Evolutionary conservation across 192 early-diverging fungal genomes (phyloP), one percentile per base, ranked within the genome.

Genomic region (Rhizophagus sp.): DNA sequence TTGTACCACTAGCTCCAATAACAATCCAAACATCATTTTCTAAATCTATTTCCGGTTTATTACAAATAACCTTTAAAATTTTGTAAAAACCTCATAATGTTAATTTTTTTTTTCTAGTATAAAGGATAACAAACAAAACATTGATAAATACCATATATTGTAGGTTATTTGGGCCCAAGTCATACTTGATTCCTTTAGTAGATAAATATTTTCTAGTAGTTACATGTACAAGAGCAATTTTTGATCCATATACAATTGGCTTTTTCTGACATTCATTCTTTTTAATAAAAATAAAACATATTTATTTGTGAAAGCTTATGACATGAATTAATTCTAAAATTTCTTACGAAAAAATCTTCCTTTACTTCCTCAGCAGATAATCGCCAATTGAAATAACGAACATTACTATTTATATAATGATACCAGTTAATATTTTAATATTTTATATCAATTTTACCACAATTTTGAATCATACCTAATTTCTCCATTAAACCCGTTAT

Each of bases 341-440:
- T 12, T 73, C 72, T 73, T 50, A 73, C 73, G 7, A 75, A 22
- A 47, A 33, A 67, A 50, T 78, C 76, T 50, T 67, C 25, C 41
- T 52, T 78, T 47, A 78, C 76, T 50, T 78, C 76, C 30, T 67
- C 64, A 17, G 63, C 47, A 17, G 39, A 78, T 66, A 78, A 78
- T 17, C 76, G 76, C 76, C 76, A 78, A 39, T 78, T 78, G 63
- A 67, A 78, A 67, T 78, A 78, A 30, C 62, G 76, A 78, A 78
- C 63, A 78, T 78, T 78, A 2, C 64, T 78, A 52, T 44, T 64
- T 39, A 22, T 36, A 34, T 67, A 67, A 78, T 67, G 49, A 19
- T 44, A 1, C 13, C n/a, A 36, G 52, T 66, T n/a, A 77, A 25
- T 30, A 27, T 66, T 66, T 65, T 65, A 4, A 36, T 36, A 22